Evolutionary conservation across 2,329 filamentous ascomycete species (phyloP), one percentile per base, ranked within the genome.

Genomic region (Pyrenophora teres): DNA sequence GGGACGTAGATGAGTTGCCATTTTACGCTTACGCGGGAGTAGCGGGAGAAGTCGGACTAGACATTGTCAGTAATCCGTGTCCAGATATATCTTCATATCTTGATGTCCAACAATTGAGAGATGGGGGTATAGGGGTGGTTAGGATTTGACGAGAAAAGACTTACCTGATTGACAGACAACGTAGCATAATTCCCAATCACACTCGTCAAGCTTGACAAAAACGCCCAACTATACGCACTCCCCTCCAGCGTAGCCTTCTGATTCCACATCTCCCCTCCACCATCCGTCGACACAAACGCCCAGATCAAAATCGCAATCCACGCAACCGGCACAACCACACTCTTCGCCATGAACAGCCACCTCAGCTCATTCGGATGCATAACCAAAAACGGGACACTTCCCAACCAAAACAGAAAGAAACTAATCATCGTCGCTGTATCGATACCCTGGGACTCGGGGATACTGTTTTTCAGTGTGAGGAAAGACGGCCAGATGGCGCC

Each of bases 281-380:
- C 80, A 3, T 81, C 80, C 43, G 82, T 81, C 4, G 77, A 74
- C 2, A 80, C 78, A 52, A 87, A 79, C 3, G 81, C 81, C 84
- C 85, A 88, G 39, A 84, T 81, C 62, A 88, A 76, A 18, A 85
- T 85, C 2, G 81, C 83, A 51, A 87, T 77, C 64, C 83, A 85
- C 2, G 82, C 80, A n/a, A 82, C 73, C 1, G 84, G 85, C 9
- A 85, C 74, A 51, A 79, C 73, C 9, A 76, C 66, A 16, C 71
- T 64, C 55, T 78, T 75, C 1, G 70, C 75, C 68, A 80, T 75
- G 60, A 84, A 84, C 35, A 85, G 63, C 63, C 76, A 82, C 40
- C 80, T 73, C 13, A 86, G 74, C 42, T 76, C 78, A 46, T 80
- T 80, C 1, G 81, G 80, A 27, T 81, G 82, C 55, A 86, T 83